Base-by-base conservation (phyloP, 2,329 filamentous ascomycete species). In the Coniella vitis region DNA sequence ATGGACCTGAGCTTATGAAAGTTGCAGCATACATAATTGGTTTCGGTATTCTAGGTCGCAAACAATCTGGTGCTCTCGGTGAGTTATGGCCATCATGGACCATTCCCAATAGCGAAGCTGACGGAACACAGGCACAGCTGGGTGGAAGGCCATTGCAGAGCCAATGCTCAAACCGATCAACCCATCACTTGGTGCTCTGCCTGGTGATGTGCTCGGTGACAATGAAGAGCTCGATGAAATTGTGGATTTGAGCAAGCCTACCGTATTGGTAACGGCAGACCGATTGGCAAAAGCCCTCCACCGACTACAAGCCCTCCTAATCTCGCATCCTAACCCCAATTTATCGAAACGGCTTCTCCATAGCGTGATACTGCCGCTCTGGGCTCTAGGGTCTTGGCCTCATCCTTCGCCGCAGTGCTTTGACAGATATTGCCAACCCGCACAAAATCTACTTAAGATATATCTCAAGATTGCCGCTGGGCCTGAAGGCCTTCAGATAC, bases 271-370 rank as follows among this genome's bases (percentile, higher is more conserved):
- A 14, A 54, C 66, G 5, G 63, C 74, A 3, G 57, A 66, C 1
- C 65, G 74, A 2, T 62, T 87, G 4, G 65, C 69, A 16, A 61
- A 61, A 31, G 74, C 79, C 1, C 60, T 88, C 2, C 69, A 66
- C 29, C 72, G 83, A 14, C 62, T 88, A 1, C 71, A 69, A 32
- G 69, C 73, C 1, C 64, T 88, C 1, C 61, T 82, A 1, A 68
- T 76, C 17, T 83, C 81, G 0, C 84, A 84, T 57, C 82, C 83
- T 0, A 83, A 86, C 48, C 79, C 83, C 0, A 81, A 81, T 0
- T 64, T 87, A 9, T 76, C 81, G 38, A 81, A 74, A 54, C 71
- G 84, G 44, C 66, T 88, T 1, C 63, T 87, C 2, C 67, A 69
- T 3, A 78, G 78, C 1, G 59, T 86, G 2, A 56, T 85, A 3